Evolutionary conservation across 495 filamentous ascomycete species (phyloP).

Genomic region (Lasiosphaeria miniovina): DNA sequence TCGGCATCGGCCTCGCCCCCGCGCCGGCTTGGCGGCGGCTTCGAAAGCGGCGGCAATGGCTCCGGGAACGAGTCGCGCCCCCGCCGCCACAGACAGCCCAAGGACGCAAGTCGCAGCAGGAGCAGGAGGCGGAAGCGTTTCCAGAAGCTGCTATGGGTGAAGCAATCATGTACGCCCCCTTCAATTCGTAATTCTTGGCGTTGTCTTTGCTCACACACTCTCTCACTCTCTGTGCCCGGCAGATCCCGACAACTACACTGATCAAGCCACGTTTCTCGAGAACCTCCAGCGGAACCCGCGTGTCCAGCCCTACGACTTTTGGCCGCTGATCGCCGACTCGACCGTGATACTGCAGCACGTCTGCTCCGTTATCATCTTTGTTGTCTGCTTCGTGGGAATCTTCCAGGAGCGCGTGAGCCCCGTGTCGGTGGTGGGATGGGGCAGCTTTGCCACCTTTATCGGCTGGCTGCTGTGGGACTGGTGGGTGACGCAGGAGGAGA

Average conservation of each 20-base stretch:
- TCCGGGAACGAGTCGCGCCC: slow-evolving; percentile 25
- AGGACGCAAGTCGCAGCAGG: slow-evolving; percentile 34
- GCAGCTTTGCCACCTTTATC: slow-evolving; percentile 75
- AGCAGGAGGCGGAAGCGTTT: slow-evolving; percentile 67
- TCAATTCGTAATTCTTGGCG: neutral
- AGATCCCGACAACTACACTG: slow-evolving; percentile 99
- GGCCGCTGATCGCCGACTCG: slow-evolving; percentile 90
- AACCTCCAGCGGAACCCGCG: slow-evolving; percentile 94
- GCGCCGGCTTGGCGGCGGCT: slow-evolving; percentile 46
- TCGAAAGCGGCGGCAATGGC: slow-evolving; percentile 32
- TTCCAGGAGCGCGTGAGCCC: slow-evolving; percentile 80
- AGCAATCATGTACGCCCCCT: slow-evolving; percentile 74
- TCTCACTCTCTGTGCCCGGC: neutral
- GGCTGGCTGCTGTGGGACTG: slow-evolving; percentile 91
- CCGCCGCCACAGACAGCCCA: slow-evolving; percentile 33
- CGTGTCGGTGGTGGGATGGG: slow-evolving; percentile 79
- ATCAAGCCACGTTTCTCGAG: slow-evolving; percentile 91
- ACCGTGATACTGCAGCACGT: slow-evolving; percentile 97
- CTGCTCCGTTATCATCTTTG: slow-evolving; percentile 87
- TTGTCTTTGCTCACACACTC: neutral
- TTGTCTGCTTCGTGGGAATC: slow-evolving; percentile 90
- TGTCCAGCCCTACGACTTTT: slow-evolving; percentile 94
- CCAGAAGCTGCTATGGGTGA: slow-evolving; percentile 97
- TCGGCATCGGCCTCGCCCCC: slow-evolving; percentile 55
- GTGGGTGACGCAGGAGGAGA: slow-evolving; percentile 65